These are phyloP conservation scores for Ogataea sp. DNA, from an alignment of 805 yeast genomes.

Conservation along the genomic window DNA sequence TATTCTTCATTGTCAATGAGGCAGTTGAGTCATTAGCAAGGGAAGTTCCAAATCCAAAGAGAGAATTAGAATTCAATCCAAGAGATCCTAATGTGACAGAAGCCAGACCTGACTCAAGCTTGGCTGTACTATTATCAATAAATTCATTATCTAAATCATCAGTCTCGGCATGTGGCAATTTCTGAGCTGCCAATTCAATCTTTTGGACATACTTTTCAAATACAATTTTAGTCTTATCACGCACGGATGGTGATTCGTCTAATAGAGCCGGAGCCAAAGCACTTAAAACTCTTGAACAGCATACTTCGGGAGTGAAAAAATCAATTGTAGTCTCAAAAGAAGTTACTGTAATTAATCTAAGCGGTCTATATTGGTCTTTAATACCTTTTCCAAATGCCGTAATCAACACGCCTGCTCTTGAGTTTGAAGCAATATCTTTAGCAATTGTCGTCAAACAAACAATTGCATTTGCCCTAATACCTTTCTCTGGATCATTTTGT, in stretches of 20 bases:
- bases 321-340: conserved; percentile 63
- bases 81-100: conserved; percentile 11
- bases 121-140: background rate
- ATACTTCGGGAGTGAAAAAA: conserved; percentile 63
- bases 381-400: conserved; percentile 83
- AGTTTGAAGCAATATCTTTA: conserved; percentile 38
- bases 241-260: conserved; percentile 63
- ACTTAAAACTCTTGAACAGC: conserved; percentile 74
- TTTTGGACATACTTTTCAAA: conserved; percentile 54
- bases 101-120: conserved; percentile 5
- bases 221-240: conserved; percentile 63
- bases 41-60: conserved; percentile 11
- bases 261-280: conserved; percentile 78
- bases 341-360: conserved; percentile 66
- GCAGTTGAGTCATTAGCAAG: conserved; percentile 9
- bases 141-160: conserved; percentile 6
- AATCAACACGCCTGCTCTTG: conserved; percentile 67
- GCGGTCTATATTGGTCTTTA: conserved; percentile 68
- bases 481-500: conserved; percentile 69
- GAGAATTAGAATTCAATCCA: conserved; percentile 4
- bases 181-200: conserved; percentile 39
- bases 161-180: conserved; percentile 20
- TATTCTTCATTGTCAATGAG: conserved; percentile 12
- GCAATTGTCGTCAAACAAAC: conserved; percentile 63
- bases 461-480: conserved; percentile 71